Conservation (phyloP, 805 yeast genomes). For the Wickerhamiella allomyrinae region DNA sequence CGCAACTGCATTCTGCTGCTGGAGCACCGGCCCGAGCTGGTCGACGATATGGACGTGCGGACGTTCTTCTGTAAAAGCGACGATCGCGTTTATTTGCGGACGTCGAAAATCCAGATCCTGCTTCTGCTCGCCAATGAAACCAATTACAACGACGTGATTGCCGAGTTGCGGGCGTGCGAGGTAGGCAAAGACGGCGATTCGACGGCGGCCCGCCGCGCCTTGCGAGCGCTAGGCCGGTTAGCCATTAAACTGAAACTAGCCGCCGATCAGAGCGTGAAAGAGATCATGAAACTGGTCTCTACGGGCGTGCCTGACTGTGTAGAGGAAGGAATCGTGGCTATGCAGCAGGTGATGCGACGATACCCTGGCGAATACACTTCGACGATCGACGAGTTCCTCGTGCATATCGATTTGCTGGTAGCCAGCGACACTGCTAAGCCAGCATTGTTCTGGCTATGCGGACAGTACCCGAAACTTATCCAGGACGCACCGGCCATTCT, state of each 20-base stretch:
- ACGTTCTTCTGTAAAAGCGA: conserved; percentile 23
- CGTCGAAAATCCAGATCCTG: conserved; percentile 78
- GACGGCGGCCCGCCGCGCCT: conserved; percentile 75
- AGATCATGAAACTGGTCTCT: conserved; percentile 42
- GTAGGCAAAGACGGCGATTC: conserved; percentile 55
- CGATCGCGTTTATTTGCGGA: conserved; percentile 79
- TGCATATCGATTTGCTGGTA: conserved; percentile 2
- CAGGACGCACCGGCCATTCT: conserved; percentile 31
- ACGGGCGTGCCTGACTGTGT: conserved; percentile 59
- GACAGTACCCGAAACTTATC: conserved; percentile 46
- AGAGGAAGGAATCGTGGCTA: conserved; percentile 66
- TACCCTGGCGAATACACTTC: conserved; percentile 48
- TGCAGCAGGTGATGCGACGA: conserved; percentile 61
- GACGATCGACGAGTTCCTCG: conserved; percentile 14
- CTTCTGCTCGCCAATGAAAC: conserved; percentile 57
- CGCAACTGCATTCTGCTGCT: conserved; percentile 67
- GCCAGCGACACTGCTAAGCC: conserved; percentile 58
- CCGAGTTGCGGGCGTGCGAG: conserved; percentile 75
- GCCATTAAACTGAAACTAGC: conserved; percentile 61
- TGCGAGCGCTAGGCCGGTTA: conserved; percentile 77
- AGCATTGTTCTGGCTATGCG: conserved; percentile 73
- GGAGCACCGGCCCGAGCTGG: conserved; percentile 46
- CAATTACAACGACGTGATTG: conserved; percentile 46
- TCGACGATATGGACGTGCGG: conserved; percentile 20
- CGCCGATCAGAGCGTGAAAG: conserved; percentile 49